Conservation (phyloP, 306 rosid genomes). For the Styphnolobium japonicum region DNA sequence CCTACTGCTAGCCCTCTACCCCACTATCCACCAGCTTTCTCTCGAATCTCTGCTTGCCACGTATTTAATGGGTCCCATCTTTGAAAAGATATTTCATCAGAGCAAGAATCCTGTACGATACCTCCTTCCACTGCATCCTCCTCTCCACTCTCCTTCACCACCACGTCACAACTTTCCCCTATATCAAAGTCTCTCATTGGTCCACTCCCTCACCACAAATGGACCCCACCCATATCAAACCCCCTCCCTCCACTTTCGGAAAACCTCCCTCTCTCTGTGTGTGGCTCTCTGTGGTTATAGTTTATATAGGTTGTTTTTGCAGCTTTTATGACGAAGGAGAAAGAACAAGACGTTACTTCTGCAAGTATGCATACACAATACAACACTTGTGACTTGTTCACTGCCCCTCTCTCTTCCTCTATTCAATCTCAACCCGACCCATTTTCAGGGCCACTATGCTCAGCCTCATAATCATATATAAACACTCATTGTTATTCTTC, state of each 20-base stretch:
- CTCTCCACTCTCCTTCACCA: not conserved
- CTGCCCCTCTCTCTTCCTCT: not conserved
- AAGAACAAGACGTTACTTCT: not conserved
- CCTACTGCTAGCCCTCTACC: not conserved
- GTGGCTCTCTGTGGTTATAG: not conserved
- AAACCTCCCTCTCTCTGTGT: not conserved
- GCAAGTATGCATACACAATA: not conserved
- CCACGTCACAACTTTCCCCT: not conserved
- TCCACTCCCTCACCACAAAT: not conserved
- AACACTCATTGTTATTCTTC: not conserved
- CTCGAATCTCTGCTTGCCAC: not conserved
- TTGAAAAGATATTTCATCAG: conserved; percentile 13
- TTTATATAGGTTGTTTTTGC: not conserved
- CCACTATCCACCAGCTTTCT: not conserved
- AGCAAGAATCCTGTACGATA: not conserved
- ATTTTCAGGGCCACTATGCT: not conserved
- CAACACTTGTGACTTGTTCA: too few species aligned
- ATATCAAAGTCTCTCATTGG: not conserved
- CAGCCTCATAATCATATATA: too few species aligned
- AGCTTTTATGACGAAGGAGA: not conserved
- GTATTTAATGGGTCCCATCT: not conserved
- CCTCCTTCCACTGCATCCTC: not conserved
- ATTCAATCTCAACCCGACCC: not conserved
- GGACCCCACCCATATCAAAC: not conserved
- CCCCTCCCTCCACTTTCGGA: conserved; percentile 12